Base-by-base conservation (phyloP, 2,329 filamentous ascomycete species). In the Byssoonygena ceratinophila region DNA sequence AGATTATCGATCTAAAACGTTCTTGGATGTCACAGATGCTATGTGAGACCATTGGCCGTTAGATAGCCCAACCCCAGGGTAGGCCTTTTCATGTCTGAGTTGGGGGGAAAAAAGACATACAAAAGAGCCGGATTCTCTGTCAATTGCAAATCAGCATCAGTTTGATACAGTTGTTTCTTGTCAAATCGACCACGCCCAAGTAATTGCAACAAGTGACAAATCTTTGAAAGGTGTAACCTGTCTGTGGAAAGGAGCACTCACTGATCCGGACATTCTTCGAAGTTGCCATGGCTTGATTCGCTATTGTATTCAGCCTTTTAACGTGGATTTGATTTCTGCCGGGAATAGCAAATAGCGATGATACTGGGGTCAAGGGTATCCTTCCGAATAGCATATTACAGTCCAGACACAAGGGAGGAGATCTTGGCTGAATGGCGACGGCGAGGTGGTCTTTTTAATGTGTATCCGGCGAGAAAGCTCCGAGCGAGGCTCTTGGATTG, bases 1-100 rank as follows among this genome's bases (percentile, higher is more conserved):
- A 80, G 62, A 97, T 95, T 52, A 83, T 84, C 7, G 76, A 74
- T 56, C 87, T 80, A 71, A 97, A 97, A 68, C 89, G 94, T 60
- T 96, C 91, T 72, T 97, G 91, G 58, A 97, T 76, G 65, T 97
- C 91, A 73, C 91, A 97, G 65, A 97, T 80, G 63, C 90, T 96
- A 57, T 40, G 46, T 12, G 22, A 9, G 22, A 39, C 8, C 41
- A 44, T 18, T 39, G 5, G 3, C 31, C 27, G 25, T 45, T 31
- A 50, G 29, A 41, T 47, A 16, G 9, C n/a, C n/a, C 8, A 11
- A 41, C 11, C 1, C 3, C 14, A 27, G 40, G n/a, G 20, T 18
- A 22, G 31, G 31, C 14, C n/a, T 5, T 20, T 52, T 11, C 4
- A 18, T 11, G 23, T 18, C 29, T 29, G 27, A 29, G 27, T 5